Evolutionary conservation across 2,329 filamentous ascomycete genomes (phyloP).

Genomic region (Cytospora paraplurivora): DNA sequence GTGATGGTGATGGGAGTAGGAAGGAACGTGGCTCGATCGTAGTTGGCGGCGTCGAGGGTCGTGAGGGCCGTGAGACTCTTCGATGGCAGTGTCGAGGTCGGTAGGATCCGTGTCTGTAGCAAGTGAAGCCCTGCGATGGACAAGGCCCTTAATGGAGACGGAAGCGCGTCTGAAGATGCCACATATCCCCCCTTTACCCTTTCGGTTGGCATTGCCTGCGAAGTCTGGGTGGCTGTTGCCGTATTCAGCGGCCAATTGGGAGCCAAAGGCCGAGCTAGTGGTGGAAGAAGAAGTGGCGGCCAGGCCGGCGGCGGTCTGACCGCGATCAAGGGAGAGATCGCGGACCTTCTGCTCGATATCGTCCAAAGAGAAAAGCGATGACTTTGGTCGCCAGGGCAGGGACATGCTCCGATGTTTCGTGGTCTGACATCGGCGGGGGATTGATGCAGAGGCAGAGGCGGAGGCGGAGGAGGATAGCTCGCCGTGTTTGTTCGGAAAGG

Average conservation of each 20-base stretch:
- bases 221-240: conserved; percentile 9
- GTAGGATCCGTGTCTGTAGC: conserved; percentile 29
- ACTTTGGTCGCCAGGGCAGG: conserved; percentile 53
- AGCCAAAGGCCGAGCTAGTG: conserved; percentile 19
- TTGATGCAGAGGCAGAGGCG: conserved; percentile 35
- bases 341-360: conserved; percentile 34
- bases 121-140: conserved; percentile 50
- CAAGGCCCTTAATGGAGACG: conserved; percentile 55
- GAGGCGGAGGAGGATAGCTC: conserved; percentile 32
- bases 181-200: conserved; percentile 43
- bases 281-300: conserved; percentile 12
- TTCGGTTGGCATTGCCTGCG: conserved; percentile 26
- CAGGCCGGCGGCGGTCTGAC: conserved; percentile 29
- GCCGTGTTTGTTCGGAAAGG: conserved; percentile 25
- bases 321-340: conserved; percentile 37
- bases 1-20: conserved; percentile 23
- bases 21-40: conserved; percentile 24
- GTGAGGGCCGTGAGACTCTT: conserved; percentile 27
- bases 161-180: conserved; percentile 59
- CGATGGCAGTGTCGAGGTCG: not conserved
- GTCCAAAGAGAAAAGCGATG: conserved; percentile 40
- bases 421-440: conserved; percentile 8
- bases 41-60: conserved; percentile 27
- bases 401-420: conserved; percentile 48
- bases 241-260: conserved; percentile 11